Base-by-base conservation (phyloP, 148 eudicot genomes). In the Linanthus parryae region DNA sequence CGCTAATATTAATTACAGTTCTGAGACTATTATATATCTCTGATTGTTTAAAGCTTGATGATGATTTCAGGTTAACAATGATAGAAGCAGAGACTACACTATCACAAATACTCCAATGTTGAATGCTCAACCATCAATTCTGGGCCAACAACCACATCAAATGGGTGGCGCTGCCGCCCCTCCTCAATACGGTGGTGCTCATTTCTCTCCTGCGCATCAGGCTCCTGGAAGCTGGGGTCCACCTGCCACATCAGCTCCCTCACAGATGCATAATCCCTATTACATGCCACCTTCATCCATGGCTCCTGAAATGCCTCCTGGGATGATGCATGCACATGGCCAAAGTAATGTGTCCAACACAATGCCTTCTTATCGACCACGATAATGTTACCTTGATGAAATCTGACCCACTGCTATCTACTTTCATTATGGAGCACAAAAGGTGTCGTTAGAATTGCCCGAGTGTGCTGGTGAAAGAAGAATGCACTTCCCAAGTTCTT, bases 51-150 rank as follows among this genome's bases (percentile, higher is more conserved):
- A 11, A 34, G 29, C 13, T 42, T 46, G 23, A 33, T 24, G 13
- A 20, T 43, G 18, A 44, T 59, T 48, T 51, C 78, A 92, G 99
- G 76, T 87, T 26, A 92, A 92, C 66, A 88, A 92, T 43, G 99
- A 88, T 59, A 51, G 94, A 39, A 78, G 96, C 77, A 84, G 99
- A 72, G 99, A 92, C 66, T 92, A 79, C 48, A 92, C 98, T 15
- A 49, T 71, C 36, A 79, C 90, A 15, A 56, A 54, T 54, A 56
- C 81, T 53, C 76, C 81, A 9, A 52, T 83, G 58, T 8, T 73
- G 52, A 71, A 45, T 30, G 6, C 69, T 21, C 89, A 67, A 36
- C 78, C 89, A 19, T 51, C 84, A 17, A 29, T 74, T 23, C 30
- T 80, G 16, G 83, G 81, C 30, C 95, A 74, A 54, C 97, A 78